Evolutionary conservation across 2,329 filamentous ascomycete genomes (phyloP).

Genomic region (Sclerotinia glacialis): DNA sequence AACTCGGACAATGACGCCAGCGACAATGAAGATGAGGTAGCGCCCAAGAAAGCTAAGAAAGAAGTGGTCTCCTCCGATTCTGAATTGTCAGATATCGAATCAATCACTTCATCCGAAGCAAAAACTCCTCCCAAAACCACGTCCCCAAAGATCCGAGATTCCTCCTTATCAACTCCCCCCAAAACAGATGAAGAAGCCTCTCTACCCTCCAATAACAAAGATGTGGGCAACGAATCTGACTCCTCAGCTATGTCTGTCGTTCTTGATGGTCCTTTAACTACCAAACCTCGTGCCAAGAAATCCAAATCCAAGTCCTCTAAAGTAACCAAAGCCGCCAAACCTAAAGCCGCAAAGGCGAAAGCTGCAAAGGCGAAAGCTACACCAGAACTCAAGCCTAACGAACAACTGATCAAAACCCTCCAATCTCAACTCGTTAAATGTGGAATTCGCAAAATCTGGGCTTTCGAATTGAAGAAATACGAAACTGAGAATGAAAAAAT

Average conservation of each 20-base stretch:
- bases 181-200: slow-evolving; percentile 27
- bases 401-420: slow-evolving; percentile 81
- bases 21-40: slow-evolving; percentile 16
- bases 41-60: neutral
- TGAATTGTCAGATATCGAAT: slow-evolving; percentile 10
- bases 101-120: slow-evolving; percentile 9
- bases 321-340: slow-evolving; percentile 33
- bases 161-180: slow-evolving; percentile 10
- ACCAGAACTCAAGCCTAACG: slow-evolving; percentile 54
- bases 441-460: slow-evolving; percentile 90
- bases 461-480: slow-evolving; percentile 74
- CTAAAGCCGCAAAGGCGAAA: slow-evolving; percentile 43
- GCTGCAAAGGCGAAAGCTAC: slow-evolving; percentile 46
- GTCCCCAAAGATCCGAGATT: slow-evolving; percentile 23
- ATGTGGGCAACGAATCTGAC: slow-evolving; percentile 45
- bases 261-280: slow-evolving; percentile 55
- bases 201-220: slow-evolving; percentile 16
- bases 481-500: slow-evolving; percentile 78
- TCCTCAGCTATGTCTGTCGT: slow-evolving; percentile 67
- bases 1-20: neutral
- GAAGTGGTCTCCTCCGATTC: neutral
- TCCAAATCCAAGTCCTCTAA: slow-evolving; percentile 45
- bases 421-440: slow-evolving; percentile 87
- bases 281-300: slow-evolving; percentile 40
- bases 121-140: slow-evolving; percentile 19